These are phyloP conservation scores for Rhynchospora pubera DNA, from an alignment of 176 grass and related monocot genomes.

Conservation along the genomic window DNA sequence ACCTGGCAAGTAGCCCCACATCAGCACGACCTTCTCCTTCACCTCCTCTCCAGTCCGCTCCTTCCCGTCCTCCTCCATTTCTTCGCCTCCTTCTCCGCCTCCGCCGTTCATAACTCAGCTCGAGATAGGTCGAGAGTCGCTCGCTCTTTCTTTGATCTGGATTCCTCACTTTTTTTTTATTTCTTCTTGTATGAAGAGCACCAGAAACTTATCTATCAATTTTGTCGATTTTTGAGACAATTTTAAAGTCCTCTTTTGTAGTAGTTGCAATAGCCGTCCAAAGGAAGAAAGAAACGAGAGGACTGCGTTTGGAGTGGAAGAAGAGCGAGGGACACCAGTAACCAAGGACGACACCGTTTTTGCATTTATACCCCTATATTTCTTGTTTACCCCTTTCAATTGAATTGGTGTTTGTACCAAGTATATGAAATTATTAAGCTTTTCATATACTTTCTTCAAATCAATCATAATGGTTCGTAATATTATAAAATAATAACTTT, in stretches of 20 bases:
- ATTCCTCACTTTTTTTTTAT: constrained; percentile 3
- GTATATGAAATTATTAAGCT: no score
- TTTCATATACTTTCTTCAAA: no score
- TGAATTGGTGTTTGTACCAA: neutral
- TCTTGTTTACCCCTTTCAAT: neutral
- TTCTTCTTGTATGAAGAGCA: neutral
- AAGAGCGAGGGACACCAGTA: constrained; percentile 19
- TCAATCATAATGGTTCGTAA: no score
- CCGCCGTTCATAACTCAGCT: constrained; percentile 58
- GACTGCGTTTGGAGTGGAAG: constrained; percentile 22
- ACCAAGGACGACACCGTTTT: neutral
- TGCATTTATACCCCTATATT: neutral
- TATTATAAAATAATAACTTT: no score
- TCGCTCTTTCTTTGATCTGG: neutral
- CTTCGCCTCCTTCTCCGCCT: constrained; percentile 22
- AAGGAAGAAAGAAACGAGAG: constrained; percentile 31
- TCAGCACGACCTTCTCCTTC: constrained; percentile 69
- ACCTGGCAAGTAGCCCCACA: constrained; percentile 98
- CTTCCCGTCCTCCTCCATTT: constrained; percentile 42
- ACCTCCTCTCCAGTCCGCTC: constrained; percentile 13
- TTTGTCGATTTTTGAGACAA: neutral
- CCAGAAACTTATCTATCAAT: constrained; percentile 1
- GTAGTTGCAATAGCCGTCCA: constrained; percentile 21
- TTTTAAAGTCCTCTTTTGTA: constrained; percentile 11
- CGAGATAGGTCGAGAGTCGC: neutral